Evolutionary conservation across 179 eudicot species (phyloP).

Genomic region (Beta corolliflora): DNA sequence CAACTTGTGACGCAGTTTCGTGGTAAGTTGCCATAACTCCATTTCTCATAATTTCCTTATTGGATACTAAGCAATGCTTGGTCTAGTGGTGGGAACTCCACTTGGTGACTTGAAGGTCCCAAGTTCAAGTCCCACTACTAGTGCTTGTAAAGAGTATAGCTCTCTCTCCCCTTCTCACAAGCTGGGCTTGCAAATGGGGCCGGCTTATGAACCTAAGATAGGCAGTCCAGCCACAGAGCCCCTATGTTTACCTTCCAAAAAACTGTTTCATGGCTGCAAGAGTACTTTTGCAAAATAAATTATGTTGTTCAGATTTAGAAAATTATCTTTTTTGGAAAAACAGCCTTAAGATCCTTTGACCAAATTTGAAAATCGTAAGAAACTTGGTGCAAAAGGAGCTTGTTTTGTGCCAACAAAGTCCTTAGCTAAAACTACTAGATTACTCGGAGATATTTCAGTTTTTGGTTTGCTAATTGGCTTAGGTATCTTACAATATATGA

Average conservation of each 20-base stretch:
- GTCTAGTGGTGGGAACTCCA: not conserved
- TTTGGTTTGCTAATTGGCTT: not conserved
- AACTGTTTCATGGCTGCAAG: not conserved
- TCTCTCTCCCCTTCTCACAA: not conserved
- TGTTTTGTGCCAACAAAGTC: not conserved
- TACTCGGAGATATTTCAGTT: not conserved
- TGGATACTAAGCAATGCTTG: not conserved
- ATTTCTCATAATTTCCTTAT: not conserved
- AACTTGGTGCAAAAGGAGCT: not conserved
- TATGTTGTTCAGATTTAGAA: not conserved
- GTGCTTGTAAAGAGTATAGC: not conserved
- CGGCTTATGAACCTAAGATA: no score
- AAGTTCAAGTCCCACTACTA: not conserved
- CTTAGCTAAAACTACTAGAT: not conserved
- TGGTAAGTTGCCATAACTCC: not conserved
- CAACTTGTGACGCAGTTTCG: no score
- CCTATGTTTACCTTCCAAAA: no score
- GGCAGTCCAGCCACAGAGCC: no score
- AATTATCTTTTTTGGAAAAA: not conserved
- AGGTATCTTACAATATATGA: not conserved
- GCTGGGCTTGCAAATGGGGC: no score
- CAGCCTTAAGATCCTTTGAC: not conserved
- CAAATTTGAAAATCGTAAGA: not conserved
- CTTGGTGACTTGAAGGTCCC: not conserved
- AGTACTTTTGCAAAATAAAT: not conserved